phyloP scores from a whole-genome alignment of 176 grass and related monocot species.

The Metroxylon sagu region DNA sequence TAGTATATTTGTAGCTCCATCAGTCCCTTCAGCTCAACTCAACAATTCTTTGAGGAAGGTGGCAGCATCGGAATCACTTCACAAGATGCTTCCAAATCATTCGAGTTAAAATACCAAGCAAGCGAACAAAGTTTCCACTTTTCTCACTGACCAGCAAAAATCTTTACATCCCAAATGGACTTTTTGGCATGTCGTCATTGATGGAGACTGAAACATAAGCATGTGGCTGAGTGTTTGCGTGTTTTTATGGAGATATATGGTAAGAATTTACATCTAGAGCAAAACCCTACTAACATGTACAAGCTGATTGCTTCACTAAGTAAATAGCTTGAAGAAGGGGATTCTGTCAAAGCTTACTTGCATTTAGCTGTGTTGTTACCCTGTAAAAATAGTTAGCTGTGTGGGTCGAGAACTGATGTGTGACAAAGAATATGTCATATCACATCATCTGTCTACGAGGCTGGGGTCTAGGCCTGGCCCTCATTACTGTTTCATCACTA shows the following conservation, averaged over 20 bases:
- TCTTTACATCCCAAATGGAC: constrained; percentile 31
- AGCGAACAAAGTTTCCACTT: too few relatives aligned
- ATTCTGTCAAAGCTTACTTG: neutral
- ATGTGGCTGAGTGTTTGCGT: constrained; percentile 19
- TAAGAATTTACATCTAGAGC: constrained; percentile 73
- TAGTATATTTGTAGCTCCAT: too few relatives aligned
- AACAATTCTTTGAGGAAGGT: constrained; percentile 4
- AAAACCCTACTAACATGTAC: constrained; percentile 67
- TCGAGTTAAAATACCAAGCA: constrained; percentile 5
- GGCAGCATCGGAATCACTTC: constrained; percentile 24
- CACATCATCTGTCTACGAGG: constrained; percentile 25
- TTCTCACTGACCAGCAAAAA: too few relatives aligned
- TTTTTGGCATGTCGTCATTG: constrained; percentile 26
- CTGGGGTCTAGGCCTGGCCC: constrained; percentile 54
- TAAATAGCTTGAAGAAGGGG: constrained; percentile 25
- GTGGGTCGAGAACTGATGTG: constrained; percentile 40
- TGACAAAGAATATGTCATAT: constrained; percentile 22
- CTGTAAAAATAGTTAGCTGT: constrained; percentile 47
- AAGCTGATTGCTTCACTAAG: constrained; percentile 49
- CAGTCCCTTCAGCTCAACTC: too few relatives aligned
- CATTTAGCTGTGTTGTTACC: constrained; percentile 24
- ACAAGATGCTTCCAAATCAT: constrained; percentile 17
- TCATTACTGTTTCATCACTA: constrained; percentile 69
- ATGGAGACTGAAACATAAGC: constrained; percentile 23
- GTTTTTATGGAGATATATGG: constrained; percentile 51